Base-by-base conservation (phyloP, 2,329 filamentous ascomycete genomes). In the Verticillium nonalfalfae region DNA sequence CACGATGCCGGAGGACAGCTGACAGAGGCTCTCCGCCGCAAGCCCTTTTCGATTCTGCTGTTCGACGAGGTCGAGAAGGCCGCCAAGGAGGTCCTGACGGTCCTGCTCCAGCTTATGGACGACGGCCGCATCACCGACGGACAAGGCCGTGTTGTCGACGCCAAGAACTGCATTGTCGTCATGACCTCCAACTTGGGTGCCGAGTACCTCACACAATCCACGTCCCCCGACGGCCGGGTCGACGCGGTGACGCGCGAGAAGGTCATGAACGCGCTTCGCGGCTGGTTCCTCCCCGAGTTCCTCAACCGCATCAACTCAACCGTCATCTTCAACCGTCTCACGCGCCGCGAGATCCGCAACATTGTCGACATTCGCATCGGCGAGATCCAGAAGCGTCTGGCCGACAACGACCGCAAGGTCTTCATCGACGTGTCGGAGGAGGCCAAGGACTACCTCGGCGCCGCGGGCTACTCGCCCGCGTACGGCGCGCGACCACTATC, bases 11-110 rank as follows among this genome's bases (percentile, higher is more conserved):
- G 95, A 68, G 95, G 95, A 59, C 95, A 99, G 74, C 85, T 99
- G 60, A 99, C 95, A 0, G 95, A 99, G 78, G 90, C 90, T 33
- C 88, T 99, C 21, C 92, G 95, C 52, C 90, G 95, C 63, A 91
- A 93, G 69, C 95, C 95, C 1, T 99, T 99, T 84, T 98, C 95
- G 1, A 99, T 99, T 71, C 82, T 99, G 2, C 86, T 99, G 9
- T 99, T 99, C 69, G 95, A 99, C 69, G 95, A 99, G 76, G 92
- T 98, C 15, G 95, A 99, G 78, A 99, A 99, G 81, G 94, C 95
- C 1, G 95, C 95, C 65, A 99, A 99, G 80, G 95, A 99, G 78
- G 87, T 99, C 1, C 81, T 99, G 54, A 99, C 95, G 1, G 95
- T 99, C 15, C 86, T 99, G 40, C 86, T 99, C n/a, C 95, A 99